Conservation (phyloP, 352 stramenopile genomes). For the Globisporangium perplexum region DNA sequence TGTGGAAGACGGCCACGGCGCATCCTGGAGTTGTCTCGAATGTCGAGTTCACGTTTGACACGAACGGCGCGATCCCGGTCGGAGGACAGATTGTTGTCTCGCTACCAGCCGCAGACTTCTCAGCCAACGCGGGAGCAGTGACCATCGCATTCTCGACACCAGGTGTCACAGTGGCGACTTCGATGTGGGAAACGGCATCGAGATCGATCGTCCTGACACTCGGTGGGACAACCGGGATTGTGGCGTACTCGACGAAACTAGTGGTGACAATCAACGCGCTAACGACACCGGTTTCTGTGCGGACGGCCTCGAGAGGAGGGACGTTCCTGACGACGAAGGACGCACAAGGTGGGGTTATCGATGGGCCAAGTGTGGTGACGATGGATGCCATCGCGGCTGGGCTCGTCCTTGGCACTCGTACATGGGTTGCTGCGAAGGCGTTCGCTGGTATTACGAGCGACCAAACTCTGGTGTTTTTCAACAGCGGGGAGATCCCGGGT, state of each 20-base stretch:
- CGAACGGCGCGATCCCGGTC: conserved; percentile 32
- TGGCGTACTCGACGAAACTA: conserved; percentile 21
- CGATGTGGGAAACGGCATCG: conserved; percentile 23
- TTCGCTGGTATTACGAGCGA: conserved; percentile 43
- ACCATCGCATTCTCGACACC: not conserved
- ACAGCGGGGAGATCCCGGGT: conserved; percentile 27
- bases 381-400: conserved; percentile 41
- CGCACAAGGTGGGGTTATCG: conserved; percentile 29
- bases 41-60: conserved; percentile 34
- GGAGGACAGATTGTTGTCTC: conserved; percentile 32
- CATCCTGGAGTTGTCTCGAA: conserved; percentile 43
- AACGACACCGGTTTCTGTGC: conserved; percentile 34
- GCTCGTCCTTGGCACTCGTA: conserved; percentile 33
- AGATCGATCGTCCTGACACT: conserved; percentile 17
- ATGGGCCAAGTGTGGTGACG: conserved; percentile 33
- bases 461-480: conserved; percentile 42
- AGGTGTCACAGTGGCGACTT: not conserved
- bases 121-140: conserved; percentile 12
- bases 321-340: conserved; percentile 40
- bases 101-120: conserved; percentile 34
- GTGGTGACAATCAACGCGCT: conserved; percentile 32
- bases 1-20: conserved; percentile 32
- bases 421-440: conserved; percentile 33
- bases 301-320: conserved; percentile 13
- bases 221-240: conserved; percentile 14